These are phyloP conservation scores for Aspergillus sp. DNA, from an alignment of 2,329 filamentous ascomycete species.

Conservation along the genomic window DNA sequence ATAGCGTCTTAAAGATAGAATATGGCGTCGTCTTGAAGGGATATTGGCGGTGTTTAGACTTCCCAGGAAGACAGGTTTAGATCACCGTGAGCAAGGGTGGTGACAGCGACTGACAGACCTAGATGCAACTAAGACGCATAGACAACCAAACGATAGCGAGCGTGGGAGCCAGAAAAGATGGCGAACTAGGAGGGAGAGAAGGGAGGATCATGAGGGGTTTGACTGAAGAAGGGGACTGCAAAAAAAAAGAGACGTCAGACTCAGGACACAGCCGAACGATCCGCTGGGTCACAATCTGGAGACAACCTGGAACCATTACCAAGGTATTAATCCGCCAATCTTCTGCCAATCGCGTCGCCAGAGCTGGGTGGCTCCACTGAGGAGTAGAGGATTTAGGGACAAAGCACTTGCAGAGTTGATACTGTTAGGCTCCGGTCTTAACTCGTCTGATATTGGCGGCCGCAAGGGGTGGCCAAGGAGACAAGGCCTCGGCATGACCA, in stretches of 20 bases:
- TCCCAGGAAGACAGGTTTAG: neutral
- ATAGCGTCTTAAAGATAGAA: constrained; percentile 3
- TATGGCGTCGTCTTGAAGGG: neutral
- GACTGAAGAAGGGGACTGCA: neutral
- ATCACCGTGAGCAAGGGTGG: neutral
- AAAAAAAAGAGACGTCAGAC: neutral
- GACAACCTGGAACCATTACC: neutral
- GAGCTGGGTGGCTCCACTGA: neutral
- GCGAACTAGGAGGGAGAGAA: neutral
- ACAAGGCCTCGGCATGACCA: neutral
- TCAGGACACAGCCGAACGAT: neutral
- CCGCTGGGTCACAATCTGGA: neutral
- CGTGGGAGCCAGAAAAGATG: neutral
- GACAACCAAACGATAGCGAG: neutral
- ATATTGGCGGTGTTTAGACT: neutral
- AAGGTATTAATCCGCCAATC: neutral
- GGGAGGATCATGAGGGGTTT: neutral
- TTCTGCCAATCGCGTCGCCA: neutral
- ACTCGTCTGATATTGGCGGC: neutral
- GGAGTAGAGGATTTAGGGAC: neutral
- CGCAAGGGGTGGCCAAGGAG: neutral
- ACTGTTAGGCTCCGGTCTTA: neutral
- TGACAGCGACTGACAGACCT: neutral
- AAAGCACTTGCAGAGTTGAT: neutral
- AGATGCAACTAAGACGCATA: neutral